Conservation (phyloP, 768 basidiomycete species). For the Candolleomyces aberdarensis region DNA sequence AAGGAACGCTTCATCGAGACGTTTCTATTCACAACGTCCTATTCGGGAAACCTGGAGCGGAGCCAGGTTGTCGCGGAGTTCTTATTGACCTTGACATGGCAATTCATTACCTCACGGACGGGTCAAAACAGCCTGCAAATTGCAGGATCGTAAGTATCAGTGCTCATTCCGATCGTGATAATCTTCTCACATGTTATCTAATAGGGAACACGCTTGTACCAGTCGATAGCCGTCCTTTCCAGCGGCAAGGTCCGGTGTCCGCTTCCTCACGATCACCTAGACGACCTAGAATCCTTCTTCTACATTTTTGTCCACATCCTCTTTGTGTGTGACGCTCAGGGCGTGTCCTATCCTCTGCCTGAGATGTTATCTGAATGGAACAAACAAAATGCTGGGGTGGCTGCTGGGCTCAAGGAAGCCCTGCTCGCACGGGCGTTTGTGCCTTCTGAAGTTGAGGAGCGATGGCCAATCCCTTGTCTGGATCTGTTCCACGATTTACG, state of each 20-base stretch:
- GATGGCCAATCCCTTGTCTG: no score
- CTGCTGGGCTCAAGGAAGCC: no score
- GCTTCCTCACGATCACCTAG: background rate
- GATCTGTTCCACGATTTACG: no score
- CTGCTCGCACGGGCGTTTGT: no score
- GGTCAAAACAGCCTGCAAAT: background rate
- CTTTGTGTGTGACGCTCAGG: slow-evolving; percentile 8
- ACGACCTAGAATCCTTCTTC: background rate
- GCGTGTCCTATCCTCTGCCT: no score
- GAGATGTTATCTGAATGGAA: no score
- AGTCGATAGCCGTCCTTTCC: background rate
- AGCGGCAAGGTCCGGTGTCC: background rate
- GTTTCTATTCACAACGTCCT: background rate
- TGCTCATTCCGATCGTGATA: background rate
- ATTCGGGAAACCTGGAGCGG: background rate
- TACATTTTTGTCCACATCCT: background rate
- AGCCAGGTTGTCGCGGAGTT: background rate
- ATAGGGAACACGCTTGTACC: background rate
- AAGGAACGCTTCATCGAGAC: background rate
- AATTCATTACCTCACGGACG: background rate
- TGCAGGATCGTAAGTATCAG: background rate
- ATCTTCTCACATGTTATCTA: background rate
- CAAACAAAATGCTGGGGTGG: no score
- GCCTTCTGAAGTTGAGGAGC: no score
- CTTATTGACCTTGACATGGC: slow-evolving; percentile 1